A percentile compares a stretch with the other conserved stretches of the same genome.
Evolutionary conservation across 2,329 filamentous ascomycete genomes (phyloP).

Genomic region (Diaporthe velutina): DNA sequence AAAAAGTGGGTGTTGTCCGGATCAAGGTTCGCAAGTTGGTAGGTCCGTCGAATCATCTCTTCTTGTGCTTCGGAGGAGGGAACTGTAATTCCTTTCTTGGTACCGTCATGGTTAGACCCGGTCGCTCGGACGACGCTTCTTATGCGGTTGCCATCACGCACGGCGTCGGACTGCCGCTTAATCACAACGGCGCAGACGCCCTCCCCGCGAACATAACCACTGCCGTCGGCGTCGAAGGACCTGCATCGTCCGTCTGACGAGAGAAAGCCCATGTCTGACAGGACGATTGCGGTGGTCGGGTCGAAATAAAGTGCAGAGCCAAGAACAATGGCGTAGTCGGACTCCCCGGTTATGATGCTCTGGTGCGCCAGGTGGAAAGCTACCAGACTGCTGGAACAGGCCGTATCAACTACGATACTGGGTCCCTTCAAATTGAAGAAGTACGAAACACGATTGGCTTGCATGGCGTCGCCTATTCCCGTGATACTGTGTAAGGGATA

Average conservation of each 20-base stretch:
- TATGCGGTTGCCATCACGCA: slow-evolving; percentile 56
- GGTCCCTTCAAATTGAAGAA: slow-evolving; percentile 57
- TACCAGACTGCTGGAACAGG: slow-evolving; percentile 57
- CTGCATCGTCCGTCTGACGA: slow-evolving; percentile 52
- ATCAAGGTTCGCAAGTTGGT: slow-evolving; percentile 34
- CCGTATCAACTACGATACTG: slow-evolving; percentile 59
- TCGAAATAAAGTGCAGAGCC: slow-evolving; percentile 52
- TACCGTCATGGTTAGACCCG: slow-evolving; percentile 55
- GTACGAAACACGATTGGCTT: slow-evolving; percentile 57
- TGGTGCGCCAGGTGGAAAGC: slow-evolving; percentile 56
- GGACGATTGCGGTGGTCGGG: slow-evolving; percentile 49
- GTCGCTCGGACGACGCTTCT: slow-evolving; percentile 50
- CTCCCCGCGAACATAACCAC: slow-evolving; percentile 67
- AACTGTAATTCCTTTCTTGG: slow-evolving; percentile 51
- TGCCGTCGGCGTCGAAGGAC: slow-evolving; percentile 58
- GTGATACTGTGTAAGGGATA: slow-evolving; percentile 3
- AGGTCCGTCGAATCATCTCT: slow-evolving; percentile 44
- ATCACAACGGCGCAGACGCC: slow-evolving; percentile 56
- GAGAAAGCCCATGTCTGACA: slow-evolving; percentile 53
- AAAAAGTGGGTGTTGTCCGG: slow-evolving; percentile 45
- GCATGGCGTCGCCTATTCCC: slow-evolving; percentile 53
- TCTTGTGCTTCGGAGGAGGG: slow-evolving; percentile 65
- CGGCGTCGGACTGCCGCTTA: slow-evolving; percentile 57
- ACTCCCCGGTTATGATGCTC: slow-evolving; percentile 48
- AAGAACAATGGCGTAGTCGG: slow-evolving; percentile 49